Base-by-base conservation (phyloP, 768 basidiomycete species). In the Suillus variegatus region DNA sequence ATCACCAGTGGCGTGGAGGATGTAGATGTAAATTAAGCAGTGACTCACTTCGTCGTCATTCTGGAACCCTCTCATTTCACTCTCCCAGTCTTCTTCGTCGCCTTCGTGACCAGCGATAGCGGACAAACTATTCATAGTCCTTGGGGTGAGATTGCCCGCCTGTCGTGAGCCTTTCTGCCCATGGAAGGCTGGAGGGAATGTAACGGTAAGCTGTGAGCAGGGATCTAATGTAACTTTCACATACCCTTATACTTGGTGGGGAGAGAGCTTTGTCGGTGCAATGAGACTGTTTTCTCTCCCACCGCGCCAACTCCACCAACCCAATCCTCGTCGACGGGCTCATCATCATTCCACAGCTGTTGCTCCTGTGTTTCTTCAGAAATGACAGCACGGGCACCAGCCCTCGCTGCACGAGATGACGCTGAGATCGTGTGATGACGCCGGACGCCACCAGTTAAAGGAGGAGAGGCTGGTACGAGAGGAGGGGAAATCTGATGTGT, bases 11-110 rank as follows among this genome's bases (percentile, higher is more conserved):
- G 51, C 36, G 22, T 61, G 55, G 54, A 62, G 58, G 54, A 58
- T 54, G 47, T 62, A 41, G 64, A 49, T 56, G 49, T 51, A 61
- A 60, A 69, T 47, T 32, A 36, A 64, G 63, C 18, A 40, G 64
- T 28, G 28, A 72, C 79, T 68, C 67, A 91, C 92, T 78, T 92
- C 90, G 40, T 91, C 91, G 61, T 88, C 89, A 65, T 86, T 81
- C 14, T 80, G 78, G 74, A 85, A 78, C 77, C 82, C 84, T 22
- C 82, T 77, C 76, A 89, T 83, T 47, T 87, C 86, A 51, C 83
- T 80, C 75, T 92, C 91, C 93, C 93, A 95, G 64, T 92, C 90
- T 68, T 94, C 93, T 74, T 95, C 93, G 66, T 93, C 93, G 69
- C 89, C 92, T 70, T 95, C 93, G 71, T 92, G 90, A 49, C 92